These are phyloP conservation scores for Pyricularia sp. DNA, from an alignment of 2,329 filamentous ascomycete genomes.

Conservation along the genomic window DNA sequence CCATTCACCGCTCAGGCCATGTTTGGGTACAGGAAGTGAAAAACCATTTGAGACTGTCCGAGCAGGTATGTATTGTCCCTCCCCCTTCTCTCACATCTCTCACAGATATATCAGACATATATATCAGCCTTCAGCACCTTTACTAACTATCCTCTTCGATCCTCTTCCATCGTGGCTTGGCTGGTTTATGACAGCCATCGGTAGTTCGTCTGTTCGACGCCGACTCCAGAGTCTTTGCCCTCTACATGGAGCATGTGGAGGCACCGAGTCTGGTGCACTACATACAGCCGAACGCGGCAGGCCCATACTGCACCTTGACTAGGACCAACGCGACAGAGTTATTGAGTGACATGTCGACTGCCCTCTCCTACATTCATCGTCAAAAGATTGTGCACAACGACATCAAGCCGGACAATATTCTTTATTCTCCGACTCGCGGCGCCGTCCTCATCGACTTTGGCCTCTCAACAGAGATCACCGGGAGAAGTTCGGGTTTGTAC, in stretches of 20 bases:
- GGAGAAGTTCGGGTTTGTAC: not conserved
- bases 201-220: not conserved
- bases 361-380: not conserved
- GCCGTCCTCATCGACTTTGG: slow-evolving; percentile 5
- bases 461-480: not conserved
- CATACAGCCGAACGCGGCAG: not conserved
- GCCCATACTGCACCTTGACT: not conserved
- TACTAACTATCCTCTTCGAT: too few species aligned
- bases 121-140: too few species aligned
- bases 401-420: slow-evolving; percentile 2
- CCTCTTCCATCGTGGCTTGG: not conserved
- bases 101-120: too few species aligned
- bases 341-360: not conserved
- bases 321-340: not conserved
- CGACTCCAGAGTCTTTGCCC: not conserved
- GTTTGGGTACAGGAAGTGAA: not conserved
- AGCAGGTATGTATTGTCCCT: not conserved
- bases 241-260: not conserved
- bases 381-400: slow-evolving; percentile 3
- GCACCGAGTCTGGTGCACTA: not conserved
- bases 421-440: not conserved
- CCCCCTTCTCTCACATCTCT: too few species aligned
- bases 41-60: not conserved
- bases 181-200: not conserved
- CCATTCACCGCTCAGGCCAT: not conserved